Base-by-base conservation (phyloP, 129 eudicot genomes). In the Silybum marianum region DNA sequence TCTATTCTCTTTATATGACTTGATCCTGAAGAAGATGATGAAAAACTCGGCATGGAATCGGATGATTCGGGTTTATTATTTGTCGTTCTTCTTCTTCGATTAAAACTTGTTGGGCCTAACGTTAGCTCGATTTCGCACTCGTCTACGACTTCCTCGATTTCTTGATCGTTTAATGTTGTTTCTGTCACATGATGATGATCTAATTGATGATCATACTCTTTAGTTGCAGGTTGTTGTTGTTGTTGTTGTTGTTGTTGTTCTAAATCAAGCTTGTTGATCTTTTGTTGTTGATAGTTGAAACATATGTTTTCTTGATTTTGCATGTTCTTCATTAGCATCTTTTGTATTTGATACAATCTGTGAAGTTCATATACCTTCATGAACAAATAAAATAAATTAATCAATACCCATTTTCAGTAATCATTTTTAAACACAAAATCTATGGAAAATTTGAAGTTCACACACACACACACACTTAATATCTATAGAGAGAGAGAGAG, bases 321-420 rank as follows among this genome's bases (percentile, higher is more conserved):
- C 78, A 84, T 79, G 74, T 85, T 88, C 71, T 89, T 89, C 99
- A 93, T 93, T 13, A 96, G 82, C 82, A 85, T 81, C 88, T 96
- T 93, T 85, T 96, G 99, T 65, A 85, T 83, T 75, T 84, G 86
- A 78, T 96, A 96, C 10, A 96, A 80, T 28, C 98, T 95, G 76
- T 96, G 99, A 67, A 96, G 99, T 79, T 96, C 98, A 79, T 84
- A 86, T 26, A 96, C 97, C 99, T 96, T 89, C 36, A 32, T 32
- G 34, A 75, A 38, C 22, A 69, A 48, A 25, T 13, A 46, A 25
- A 62, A 71, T 18, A 32, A 32, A 32, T 32, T 32, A 38, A 32
- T 85, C 46, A 84, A 63, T 21, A 71, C 69, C 74, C 77, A 39
- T 54, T 24, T 83, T 25, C 12, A 2, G 24, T 75, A 44, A 74